phyloP scores from a whole-genome alignment of 2,329 filamentous ascomycete species.

The Penicillium fuscoglaucum region DNA sequence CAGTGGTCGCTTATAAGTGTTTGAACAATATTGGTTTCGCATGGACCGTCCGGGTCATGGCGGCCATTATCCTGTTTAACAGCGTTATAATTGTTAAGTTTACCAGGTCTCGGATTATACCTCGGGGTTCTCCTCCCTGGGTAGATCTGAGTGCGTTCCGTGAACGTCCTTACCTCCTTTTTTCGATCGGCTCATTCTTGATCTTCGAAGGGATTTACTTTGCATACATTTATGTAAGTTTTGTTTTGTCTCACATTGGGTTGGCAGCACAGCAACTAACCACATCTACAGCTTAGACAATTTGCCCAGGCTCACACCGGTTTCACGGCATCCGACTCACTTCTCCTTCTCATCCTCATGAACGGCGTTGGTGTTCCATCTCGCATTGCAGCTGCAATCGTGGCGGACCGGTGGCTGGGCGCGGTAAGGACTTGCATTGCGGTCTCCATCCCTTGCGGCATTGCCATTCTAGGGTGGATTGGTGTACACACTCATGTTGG shows the following conservation, averaged over 20 bases:
- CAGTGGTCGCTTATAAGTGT: slow-evolving; percentile 45
- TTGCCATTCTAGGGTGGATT: slow-evolving; percentile 10
- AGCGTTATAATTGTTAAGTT: slow-evolving; percentile 33
- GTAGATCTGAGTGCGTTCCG: slow-evolving; percentile 55
- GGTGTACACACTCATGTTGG: slow-evolving; percentile 6
- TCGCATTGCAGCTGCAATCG: slow-evolving; percentile 8
- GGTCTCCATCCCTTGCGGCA: slow-evolving; percentile 14
- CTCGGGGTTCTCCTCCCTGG: slow-evolving; percentile 52
- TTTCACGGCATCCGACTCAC: slow-evolving; percentile 5
- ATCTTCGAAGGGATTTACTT: slow-evolving; percentile 15
- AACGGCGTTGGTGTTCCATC: slow-evolving; percentile 10
- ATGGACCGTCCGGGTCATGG: slow-evolving; percentile 51
- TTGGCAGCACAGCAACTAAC: background rate
- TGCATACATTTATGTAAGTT: slow-evolving; percentile 12
- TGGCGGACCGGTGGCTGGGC: slow-evolving; percentile 11
- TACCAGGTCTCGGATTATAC: slow-evolving; percentile 46
- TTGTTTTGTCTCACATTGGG: background rate
- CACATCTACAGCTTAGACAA: background rate
- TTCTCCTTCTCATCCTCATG: slow-evolving; percentile 8
- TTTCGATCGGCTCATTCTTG: slow-evolving; percentile 11
- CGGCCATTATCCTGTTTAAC: slow-evolving; percentile 46
- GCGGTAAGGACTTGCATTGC: slow-evolving; percentile 11
- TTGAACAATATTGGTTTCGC: slow-evolving; percentile 46
- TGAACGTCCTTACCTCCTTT: slow-evolving; percentile 25
- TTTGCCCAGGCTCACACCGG: slow-evolving; percentile 3